phyloP scores from a whole-genome alignment of 345 rosid genomes.

The Iberis pinnata region DNA sequence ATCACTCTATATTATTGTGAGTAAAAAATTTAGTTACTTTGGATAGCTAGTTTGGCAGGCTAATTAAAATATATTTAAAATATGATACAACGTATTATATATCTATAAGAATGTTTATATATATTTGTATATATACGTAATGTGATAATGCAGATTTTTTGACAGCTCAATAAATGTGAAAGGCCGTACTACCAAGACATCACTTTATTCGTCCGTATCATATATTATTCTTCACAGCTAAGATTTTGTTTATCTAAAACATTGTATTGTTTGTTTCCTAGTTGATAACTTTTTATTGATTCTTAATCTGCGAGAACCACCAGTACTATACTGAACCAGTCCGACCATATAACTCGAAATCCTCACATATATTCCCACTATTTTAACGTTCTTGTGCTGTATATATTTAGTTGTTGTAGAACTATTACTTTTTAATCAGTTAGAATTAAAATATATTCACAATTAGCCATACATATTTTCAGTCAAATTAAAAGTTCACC shows the following conservation, averaged over 20 bases:
- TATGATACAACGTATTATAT: too few relatives aligned
- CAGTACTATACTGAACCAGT: slow-evolving; percentile 4
- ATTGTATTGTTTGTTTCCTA: background rate
- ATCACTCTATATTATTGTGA: too few relatives aligned
- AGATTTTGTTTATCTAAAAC: background rate
- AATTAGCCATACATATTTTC: too few relatives aligned
- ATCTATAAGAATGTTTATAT: too few relatives aligned
- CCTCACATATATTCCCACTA: background rate
- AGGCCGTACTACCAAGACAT: slow-evolving; percentile 5
- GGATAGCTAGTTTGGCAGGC: background rate
- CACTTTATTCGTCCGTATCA: slow-evolving; percentile 13
- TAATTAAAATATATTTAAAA: too few relatives aligned
- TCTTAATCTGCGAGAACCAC: background rate
- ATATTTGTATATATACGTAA: background rate
- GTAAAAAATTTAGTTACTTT: background rate
- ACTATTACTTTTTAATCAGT: too few relatives aligned
- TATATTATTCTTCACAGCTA: slow-evolving; percentile 11
- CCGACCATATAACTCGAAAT: background rate
- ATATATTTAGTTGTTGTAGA: too few relatives aligned
- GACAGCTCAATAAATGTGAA: slow-evolving; percentile 8
- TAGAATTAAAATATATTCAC: too few relatives aligned
- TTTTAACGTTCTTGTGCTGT: background rate
- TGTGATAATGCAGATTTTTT: background rate
- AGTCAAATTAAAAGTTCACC: too few relatives aligned
- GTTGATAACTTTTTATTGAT: slow-evolving; percentile 1